Base-by-base conservation (phyloP, 768 basidiomycete species). In the Tubosaeta brunneosetosa region DNA sequence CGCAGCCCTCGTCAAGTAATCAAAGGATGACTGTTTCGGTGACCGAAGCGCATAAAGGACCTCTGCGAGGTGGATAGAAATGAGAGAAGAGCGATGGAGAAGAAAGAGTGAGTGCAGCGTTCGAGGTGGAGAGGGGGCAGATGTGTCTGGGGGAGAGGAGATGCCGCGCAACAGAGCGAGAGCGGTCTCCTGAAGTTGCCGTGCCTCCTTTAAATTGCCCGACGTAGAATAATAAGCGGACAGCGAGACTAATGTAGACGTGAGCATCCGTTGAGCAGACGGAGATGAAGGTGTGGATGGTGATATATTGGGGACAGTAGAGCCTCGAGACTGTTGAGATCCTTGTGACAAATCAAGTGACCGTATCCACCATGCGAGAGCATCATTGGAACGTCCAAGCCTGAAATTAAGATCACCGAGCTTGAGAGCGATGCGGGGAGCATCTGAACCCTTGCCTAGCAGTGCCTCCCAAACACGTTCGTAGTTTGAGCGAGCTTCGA, bases 51-150 rank as follows among this genome's bases (percentile, higher is more conserved):
- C 83, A 61, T 83, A 76, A 10, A 81, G 69, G 11, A 91, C 86
- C 68, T 91, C 86, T 0, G 86, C 87, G 13, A 82, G 79, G 61
- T 91, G 88, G 12, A 85, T 73, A 13, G 83, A 83, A 44, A 91
- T 68, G 11, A 91, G 71, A n/a, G 88, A 81, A 14, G 85, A 81
- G 37, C 86, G 84, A 54, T 91, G 88, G 27, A 87, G 76, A 40
- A 90, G 69, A 58, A 79, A 87, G 6, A 87, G 67, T 1, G 74
- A 68, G 63, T 90, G 88, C 36, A 91, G 74, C 6, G 75, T 73
- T 50, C 86, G 79, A 6, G 84, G 77, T 10, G 81, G 74, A 10
- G 85, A 74, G 25, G 76, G 65, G 5, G 75, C 59, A 4, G 74
- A 61, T 5, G 74, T 61, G 6, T 75, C 72, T 9, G 74, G 67